Percentiles rank a stretch among this genome's conserved stretches.
phyloP scores from a whole-genome alignment of 495 filamentous ascomycete species.

The Aspergillus cavernicola region DNA sequence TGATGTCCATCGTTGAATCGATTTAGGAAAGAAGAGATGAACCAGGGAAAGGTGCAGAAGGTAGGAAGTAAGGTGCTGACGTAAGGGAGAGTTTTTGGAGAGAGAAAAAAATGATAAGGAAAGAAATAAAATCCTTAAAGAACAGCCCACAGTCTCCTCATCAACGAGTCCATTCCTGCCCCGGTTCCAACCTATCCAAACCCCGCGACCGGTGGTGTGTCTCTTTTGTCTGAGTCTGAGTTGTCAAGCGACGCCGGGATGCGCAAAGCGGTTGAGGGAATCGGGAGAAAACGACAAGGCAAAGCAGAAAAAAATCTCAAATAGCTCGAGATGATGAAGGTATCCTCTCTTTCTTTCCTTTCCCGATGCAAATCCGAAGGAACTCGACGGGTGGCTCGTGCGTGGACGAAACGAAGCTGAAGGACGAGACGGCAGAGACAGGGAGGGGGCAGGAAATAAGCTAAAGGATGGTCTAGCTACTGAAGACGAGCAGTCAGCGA shows the following conservation, averaged over 20 bases:
- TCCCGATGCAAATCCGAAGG: neutral
- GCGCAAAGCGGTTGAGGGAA: neutral
- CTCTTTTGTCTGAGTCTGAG: neutral
- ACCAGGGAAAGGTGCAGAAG: constrained; percentile 5
- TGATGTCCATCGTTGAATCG: constrained; percentile 61
- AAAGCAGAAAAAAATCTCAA: neutral
- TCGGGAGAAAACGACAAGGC: neutral
- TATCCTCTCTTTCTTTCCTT: neutral
- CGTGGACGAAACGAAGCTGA: neutral
- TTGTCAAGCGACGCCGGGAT: neutral
- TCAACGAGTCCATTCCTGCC: constrained; percentile 45
- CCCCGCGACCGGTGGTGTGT: constrained; percentile 7
- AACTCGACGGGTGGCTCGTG: constrained; percentile 1
- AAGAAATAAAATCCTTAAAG: constrained; percentile 29
- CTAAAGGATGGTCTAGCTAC: neutral
- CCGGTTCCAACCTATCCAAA: constrained; percentile 24
- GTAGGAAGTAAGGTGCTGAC: constrained; percentile 14
- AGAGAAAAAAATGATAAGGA: constrained; percentile 8
- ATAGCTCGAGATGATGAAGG: neutral
- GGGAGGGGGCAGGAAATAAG: neutral
- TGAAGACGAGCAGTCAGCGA: neutral
- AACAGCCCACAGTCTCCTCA: constrained; percentile 32
- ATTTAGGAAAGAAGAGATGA: neutral
- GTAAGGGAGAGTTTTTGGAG: constrained; percentile 9
- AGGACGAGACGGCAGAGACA: neutral